Evolutionary conservation across 2,329 filamentous ascomycete genomes (phyloP), one percentile per base, ranked within the genome.

Genomic region (Nemania sp.): DNA sequence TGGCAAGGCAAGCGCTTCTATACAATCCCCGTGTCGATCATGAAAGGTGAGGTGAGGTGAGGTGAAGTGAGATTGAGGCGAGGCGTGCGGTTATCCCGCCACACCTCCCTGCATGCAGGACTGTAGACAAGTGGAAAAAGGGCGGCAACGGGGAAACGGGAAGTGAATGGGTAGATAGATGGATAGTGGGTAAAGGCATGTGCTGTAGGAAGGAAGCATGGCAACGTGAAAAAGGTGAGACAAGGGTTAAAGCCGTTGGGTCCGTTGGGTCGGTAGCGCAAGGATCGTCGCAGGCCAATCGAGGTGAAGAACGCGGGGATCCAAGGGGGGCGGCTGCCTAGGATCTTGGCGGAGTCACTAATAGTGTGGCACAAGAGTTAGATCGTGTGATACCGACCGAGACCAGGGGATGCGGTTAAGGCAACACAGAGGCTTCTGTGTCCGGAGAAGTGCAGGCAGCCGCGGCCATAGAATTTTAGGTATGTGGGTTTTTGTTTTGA

Each of bases 381-480:
- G 56, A 64, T 68, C 61, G 29, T 61, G 66, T 68, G 56, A 60
- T 56, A 61, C 66, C 27, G 35, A 51, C 38, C 27, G 45, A 51
- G 54, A 26, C 22, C 13, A 27, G 47, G 22, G 24, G 47, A 13
- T n/a, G n/a, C n/a, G n/a, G n/a, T 15, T 20, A 32, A 56, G 35
- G 38, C 38, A n/a, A 54, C 55, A 47, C 60, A 62, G 32, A 38
- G 51, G 18, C n/a, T 57, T 5, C 51, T 27, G 45, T 24, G 55
- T n/a, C n/a, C 49, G 15, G 51, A 41, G 27, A 22, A 57, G 43
- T 11, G 54, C 51, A 68, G 66, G 66, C 61, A 68, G 54, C 61
- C 51, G 61, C 45, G 54, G 47, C 10, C 27, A 26, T 51, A 2
- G 22, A 5, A 49, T 20, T 47, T 3, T 5, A 3, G 3, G 13